Evolutionary conservation across 1,284 basidiomycete genomes (phyloP), one percentile per base, ranked within the genome.

Genomic region (Irpex sp.): DNA sequence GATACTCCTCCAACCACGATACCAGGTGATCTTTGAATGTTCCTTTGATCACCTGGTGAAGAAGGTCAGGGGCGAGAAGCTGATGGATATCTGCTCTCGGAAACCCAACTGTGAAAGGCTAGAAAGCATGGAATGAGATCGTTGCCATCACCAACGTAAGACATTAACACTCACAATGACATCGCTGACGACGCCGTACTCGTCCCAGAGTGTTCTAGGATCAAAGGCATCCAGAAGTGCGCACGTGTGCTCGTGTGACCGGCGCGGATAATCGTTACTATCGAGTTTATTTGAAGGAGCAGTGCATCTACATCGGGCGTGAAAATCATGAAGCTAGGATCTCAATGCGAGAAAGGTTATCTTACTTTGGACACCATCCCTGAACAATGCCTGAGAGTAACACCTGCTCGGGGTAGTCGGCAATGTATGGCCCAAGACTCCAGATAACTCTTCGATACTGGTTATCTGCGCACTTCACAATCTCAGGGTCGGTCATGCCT

Each of bases 21-120:
- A 73, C 69, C 1, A 73, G 58, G 51, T 68, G 71, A 59, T 72
- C 71, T 51, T 71, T 71, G 59, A 65, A 65, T 8, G 56, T 54
- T 18, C 63, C 63, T 42, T 64, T 60, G 52, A 65, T 62, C 3
- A 64, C 54, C 33, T 61, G 58, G 54, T 60, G 54, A 16, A 65
- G 59, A 12, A 65, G 18, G 37, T 64, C 61, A 16, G 58, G 58
- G 2, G 61, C 36, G 10, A 64, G 53, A 1, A 64, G 58, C 23
- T 62, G 54, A 28, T 64, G 58, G 18, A 64, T 64, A 37, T 62
- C 58, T 4, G 63, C 63, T 36, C 61, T 48, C 8, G 60, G 61
- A 45, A 64, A 63, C 39, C 60, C 39, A 6, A 42, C 39, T 10
- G 39, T 42, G 16, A 42, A 42, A 9, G 39, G 39, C 39, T 42